Evolutionary conservation across 129 eudicot genomes (phyloP), one percentile per base, ranked within the genome.

Genomic region (Chrysanthemum seticuspe): DNA sequence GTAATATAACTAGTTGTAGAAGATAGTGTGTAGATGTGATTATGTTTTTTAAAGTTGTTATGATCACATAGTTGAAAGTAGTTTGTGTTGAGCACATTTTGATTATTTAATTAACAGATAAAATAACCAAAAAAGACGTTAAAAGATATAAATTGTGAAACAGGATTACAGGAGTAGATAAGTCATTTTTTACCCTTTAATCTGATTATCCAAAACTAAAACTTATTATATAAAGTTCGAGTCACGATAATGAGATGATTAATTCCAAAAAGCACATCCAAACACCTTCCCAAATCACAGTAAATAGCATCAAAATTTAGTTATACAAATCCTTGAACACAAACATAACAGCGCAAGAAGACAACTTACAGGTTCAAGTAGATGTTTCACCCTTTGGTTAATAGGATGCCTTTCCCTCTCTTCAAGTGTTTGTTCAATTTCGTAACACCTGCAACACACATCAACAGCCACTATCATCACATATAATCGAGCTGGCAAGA

Each of bases 341-440:
- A 31, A 62, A 62, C 15, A 31, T 62, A 62, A 62, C 21, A 62
- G 31, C 45, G 23, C 19, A 76, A 49, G 36, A 69, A 60, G 54
- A 11, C 50, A 67, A 76, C 91, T 79, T 81, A 90, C 96, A 9
- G 84, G 87, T 81, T 78, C 71, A 72, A 89, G 86, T 48, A 56
- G 60, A 80, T 94, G 99, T 54, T 83, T 84, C 44, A 86, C 89
- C 82, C 90, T 88, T 50, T 90, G 93, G 71, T 85, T 81, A 27
- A 90, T 76, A 76, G 99, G 99, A 88, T 94, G 99, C 59, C 89
- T 90, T 62, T 94, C 97, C 67, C 87, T 80, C 75, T 90, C 90
- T 36, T 89, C 98, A 53, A 84, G 83, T 47, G 78, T 87, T 73
- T 79, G 87, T 72, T 94, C 99, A 67, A 71, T 74, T 67, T 86